phyloP scores from a whole-genome alignment of 352 stramenopile genomes.

The Phytopythium helicoides region DNA sequence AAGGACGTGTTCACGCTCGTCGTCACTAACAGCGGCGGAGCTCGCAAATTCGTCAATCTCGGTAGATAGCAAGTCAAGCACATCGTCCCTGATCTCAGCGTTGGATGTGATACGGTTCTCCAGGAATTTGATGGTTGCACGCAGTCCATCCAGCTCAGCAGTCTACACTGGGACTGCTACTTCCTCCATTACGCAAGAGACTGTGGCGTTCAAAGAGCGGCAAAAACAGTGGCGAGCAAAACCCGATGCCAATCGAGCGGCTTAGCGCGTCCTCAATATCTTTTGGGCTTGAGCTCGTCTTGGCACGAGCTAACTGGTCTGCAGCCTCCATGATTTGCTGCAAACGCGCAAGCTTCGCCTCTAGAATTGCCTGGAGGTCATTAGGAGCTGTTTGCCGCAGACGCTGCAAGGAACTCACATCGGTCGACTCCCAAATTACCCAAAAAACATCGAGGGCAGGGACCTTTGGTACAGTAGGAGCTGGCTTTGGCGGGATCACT shows the following conservation, averaged over 20 bases:
- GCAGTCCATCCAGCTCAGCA: conserved; percentile 36
- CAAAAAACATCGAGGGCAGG: conserved; percentile 26
- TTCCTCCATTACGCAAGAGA: conserved; percentile 20
- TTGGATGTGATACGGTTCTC: conserved; percentile 43
- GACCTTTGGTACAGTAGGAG: conserved; percentile 4
- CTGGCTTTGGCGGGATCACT: background rate
- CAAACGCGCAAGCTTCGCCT: conserved; percentile 39
- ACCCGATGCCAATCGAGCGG: conserved; percentile 55
- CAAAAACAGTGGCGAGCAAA: conserved; percentile 43
- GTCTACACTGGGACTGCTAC: conserved; percentile 6
- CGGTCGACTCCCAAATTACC: conserved; percentile 35
- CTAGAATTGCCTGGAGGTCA: conserved; percentile 25
- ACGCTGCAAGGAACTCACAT: conserved; percentile 23
- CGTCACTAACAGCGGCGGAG: conserved; percentile 16
- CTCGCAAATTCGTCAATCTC: conserved; percentile 54
- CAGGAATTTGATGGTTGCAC: conserved; percentile 57
- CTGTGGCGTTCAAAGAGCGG: conserved; percentile 46
- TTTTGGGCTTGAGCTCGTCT: conserved; percentile 25
- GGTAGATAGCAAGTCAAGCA: conserved; percentile 41
- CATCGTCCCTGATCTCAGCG: conserved; percentile 60
- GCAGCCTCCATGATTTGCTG: conserved; percentile 44
- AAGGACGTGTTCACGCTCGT: conserved; percentile 35
- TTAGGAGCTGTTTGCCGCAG: conserved; percentile 12
- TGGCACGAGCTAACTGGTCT: conserved; percentile 31
- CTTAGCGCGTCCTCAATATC: conserved; percentile 50